Base-by-base conservation (phyloP, 208 protist species). In the Crithidia acanthocephali region DNA sequence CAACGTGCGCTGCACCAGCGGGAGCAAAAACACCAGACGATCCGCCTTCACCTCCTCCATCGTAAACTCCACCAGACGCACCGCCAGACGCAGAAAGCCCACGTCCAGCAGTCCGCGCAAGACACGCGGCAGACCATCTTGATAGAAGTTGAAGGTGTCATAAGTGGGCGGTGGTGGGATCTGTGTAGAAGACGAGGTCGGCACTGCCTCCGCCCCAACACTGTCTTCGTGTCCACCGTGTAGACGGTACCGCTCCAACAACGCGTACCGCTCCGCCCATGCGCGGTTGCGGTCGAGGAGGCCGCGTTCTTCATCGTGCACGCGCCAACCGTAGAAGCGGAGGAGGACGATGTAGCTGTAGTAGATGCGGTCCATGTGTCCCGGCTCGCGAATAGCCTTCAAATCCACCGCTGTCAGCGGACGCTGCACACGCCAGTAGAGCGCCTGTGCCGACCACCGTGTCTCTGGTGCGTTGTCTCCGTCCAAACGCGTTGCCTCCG, bases 311-410 rank as follows among this genome's bases (percentile, higher is more conserved):
- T 97, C 92, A 57, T 94, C 84, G 71, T 97, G 84, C 18, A 97
- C 55, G 1, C 83, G 76, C 90, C 92, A 97, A 2, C 92, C 92
- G 55, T 89, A 93, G 76, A 97, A 95, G 55, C 89, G 89, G 9
- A 97, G 80, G 18, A 97, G 70, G 4, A 92, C 82, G n/a, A 94
- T 76, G 58, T 93, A 95, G 76, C 89, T 94, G 74, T 94, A 97
- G 72, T 95, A 88, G 23, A 97, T 52, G 15, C 89, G 85, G 51
- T 97, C 92, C 75, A 94, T 79, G 48, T 87, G 68, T 11, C 78
- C 81, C 9, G 83, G 83, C 40, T 92, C 78, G 5, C 87, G 85
- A 18, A 96, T 48, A 20, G 66, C 50, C 15, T 30, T 71, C 22
- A 88, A 62, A 22, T 92, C 87, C 2, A 16, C 47, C 42, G 33